Evolutionary conservation across 805 yeast genomes (phyloP).

Genomic region (Candida morakotiae): DNA sequence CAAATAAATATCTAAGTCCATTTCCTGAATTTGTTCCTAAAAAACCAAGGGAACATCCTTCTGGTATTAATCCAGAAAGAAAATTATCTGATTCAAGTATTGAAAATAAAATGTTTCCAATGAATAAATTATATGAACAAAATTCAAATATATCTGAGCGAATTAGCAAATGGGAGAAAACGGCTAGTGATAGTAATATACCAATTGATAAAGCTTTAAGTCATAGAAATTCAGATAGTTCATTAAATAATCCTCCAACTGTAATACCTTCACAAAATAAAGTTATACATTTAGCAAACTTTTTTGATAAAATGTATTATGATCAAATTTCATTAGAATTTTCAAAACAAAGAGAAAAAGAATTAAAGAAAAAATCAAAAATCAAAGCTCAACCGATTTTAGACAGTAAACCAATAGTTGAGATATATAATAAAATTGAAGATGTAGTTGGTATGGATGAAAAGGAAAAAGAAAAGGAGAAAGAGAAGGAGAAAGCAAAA

Average conservation of each 20-base stretch:
- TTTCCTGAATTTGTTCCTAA: conserved; percentile 2
- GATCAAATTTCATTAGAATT: conserved; percentile 82
- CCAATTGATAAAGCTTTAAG: conserved; percentile 2
- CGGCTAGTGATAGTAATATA: conserved; percentile 1
- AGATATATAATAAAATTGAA: conserved; percentile 79
- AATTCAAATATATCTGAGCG: conserved; percentile 15
- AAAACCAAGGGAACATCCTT: not conserved
- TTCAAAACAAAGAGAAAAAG: conserved; percentile 79
- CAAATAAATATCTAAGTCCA: not conserved
- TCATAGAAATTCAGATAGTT: conserved; percentile 13
- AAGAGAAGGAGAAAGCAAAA: conserved; percentile 3
- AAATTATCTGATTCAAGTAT: conserved; percentile 16
- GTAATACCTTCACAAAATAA: conserved; percentile 15
- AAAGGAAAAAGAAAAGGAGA: conserved; percentile 10
- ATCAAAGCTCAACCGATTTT: conserved; percentile 68
- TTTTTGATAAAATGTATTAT: conserved; percentile 71
- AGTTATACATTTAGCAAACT: conserved; percentile 63
- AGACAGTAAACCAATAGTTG: conserved; percentile 82
- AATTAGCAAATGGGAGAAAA: conserved; percentile 12
- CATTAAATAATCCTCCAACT: not conserved
- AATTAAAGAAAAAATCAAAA: conserved; percentile 57
- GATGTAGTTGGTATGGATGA: conserved; percentile 69
- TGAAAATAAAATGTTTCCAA: conserved; percentile 11
- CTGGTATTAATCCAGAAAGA: not conserved
- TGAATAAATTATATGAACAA: conserved; percentile 14